phyloP scores from a whole-genome alignment of 352 stramenopile species.

The Globisporangium carolinianum region DNA sequence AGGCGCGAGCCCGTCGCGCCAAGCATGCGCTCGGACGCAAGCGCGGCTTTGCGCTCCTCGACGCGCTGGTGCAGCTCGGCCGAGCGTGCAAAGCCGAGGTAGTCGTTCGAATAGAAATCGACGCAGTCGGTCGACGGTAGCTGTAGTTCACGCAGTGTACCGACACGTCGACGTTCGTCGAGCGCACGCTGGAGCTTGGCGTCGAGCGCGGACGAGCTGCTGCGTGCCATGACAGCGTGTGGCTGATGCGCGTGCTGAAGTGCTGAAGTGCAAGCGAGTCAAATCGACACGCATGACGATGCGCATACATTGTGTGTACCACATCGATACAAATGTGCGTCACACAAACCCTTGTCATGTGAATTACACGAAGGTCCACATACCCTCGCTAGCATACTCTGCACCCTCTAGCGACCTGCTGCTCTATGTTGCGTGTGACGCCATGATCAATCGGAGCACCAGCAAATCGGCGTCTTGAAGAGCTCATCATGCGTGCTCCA shows the following conservation, averaged over 20 bases:
- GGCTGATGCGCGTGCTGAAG: background rate
- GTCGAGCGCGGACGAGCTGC: constrained; percentile 9
- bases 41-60: constrained; percentile 29
- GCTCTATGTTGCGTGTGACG: too few relatives aligned
- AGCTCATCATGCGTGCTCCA: too few relatives aligned
- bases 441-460: too few relatives aligned
- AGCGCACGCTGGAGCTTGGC: constrained; percentile 17
- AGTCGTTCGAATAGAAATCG: constrained; percentile 98
- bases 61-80: constrained; percentile 45
- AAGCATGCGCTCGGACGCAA: constrained; percentile 19
- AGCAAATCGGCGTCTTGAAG: too few relatives aligned
- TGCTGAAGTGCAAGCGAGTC: background rate
- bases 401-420: too few relatives aligned
- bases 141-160: constrained; percentile 48
- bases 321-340: background rate
- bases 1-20: constrained; percentile 89
- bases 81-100: constrained; percentile 90
- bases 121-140: constrained; percentile 27
- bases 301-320: background rate
- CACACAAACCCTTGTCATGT: too few relatives aligned
- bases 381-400: too few relatives aligned
- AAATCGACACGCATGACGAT: background rate
- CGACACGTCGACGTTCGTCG: constrained; percentile 20
- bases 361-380: too few relatives aligned
- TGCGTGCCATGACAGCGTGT: background rate